Conservation (phyloP, 202 grass and related monocot genomes). For the Brachypodium distachyon region DNA sequence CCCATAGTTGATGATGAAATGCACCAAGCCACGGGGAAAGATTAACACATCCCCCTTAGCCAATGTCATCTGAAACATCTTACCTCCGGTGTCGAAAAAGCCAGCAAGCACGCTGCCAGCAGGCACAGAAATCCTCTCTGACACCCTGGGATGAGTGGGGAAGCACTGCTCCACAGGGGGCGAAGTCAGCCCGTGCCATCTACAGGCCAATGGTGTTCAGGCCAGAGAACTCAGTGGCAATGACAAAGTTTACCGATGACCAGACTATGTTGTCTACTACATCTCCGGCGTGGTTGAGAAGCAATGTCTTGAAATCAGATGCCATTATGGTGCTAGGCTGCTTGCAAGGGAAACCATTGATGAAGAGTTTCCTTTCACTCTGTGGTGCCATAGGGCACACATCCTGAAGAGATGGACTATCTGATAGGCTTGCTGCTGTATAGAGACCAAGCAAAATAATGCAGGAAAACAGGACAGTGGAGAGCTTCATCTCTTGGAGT, state of each 20-base stretch:
- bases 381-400: constrained; percentile 37
- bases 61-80: constrained; percentile 36
- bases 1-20: constrained; percentile 37
- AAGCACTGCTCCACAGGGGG: constrained; percentile 13
- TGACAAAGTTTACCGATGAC: constrained; percentile 35
- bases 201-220: constrained; percentile 52
- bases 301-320: constrained; percentile 47
- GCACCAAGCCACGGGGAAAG: constrained; percentile 38
- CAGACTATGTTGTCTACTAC: constrained; percentile 10
- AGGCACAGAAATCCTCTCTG: constrained; percentile 43
- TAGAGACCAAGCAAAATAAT: constrained; percentile 17
- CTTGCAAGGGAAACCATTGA: constrained; percentile 54
- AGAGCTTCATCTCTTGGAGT: constrained; percentile 33
- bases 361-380: constrained; percentile 27
- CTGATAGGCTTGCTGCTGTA: not conserved
- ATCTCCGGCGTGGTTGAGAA: constrained; percentile 34
- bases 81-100: constrained; percentile 34
- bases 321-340: constrained; percentile 26
- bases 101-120: constrained; percentile 25
- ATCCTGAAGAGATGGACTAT: constrained; percentile 40
- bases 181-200: constrained; percentile 28
- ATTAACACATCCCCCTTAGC: constrained; percentile 41
- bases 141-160: constrained; percentile 45
- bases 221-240: constrained; percentile 37
- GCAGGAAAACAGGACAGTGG: not conserved